Percentiles rank a stretch among this genome's conserved stretches.
These are phyloP conservation scores for Thelonectria blattea DNA, from an alignment of 2,329 filamentous ascomycete genomes.

Conservation along the genomic window DNA sequence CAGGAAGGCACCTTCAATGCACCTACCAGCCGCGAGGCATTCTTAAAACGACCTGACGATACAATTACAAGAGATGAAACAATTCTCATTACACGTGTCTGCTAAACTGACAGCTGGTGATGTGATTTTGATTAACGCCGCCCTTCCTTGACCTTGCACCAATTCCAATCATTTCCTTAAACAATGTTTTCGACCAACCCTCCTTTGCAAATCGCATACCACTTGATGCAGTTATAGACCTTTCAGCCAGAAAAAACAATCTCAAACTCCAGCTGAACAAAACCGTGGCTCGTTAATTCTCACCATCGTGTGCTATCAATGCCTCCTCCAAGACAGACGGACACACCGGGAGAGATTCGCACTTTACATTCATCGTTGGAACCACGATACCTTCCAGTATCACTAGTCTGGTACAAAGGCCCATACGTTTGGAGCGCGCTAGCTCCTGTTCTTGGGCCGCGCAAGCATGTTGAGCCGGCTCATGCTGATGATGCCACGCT, in stretches of 20 bases:
- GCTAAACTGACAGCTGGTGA: constrained; percentile 33
- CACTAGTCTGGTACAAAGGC: not conserved
- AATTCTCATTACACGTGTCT: constrained; percentile 21
- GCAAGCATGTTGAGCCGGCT: constrained; percentile 68
- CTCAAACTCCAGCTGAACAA: constrained; percentile 38
- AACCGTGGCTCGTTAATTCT: constrained; percentile 31
- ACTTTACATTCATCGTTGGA: constrained; percentile 31
- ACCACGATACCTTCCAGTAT: not conserved
- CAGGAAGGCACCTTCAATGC: not conserved
- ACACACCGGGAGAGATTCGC: constrained; percentile 20
- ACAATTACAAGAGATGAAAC: constrained; percentile 23
- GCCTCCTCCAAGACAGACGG: constrained; percentile 3
- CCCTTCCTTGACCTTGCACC: constrained; percentile 25
- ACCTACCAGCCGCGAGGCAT: not conserved
- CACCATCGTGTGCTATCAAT: constrained; percentile 10
- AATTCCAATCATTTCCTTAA: constrained; percentile 26
- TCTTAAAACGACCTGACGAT: not conserved
- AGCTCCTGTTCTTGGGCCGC: constrained; percentile 63
- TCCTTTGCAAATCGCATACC: constrained; percentile 15
- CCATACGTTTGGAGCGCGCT: constrained; percentile 21
- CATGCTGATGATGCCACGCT: constrained; percentile 58
- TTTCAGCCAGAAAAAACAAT: constrained; percentile 34
- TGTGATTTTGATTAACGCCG: constrained; percentile 35
- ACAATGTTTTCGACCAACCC: constrained; percentile 25
- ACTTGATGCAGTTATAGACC: constrained; percentile 29